Evolutionary conservation across 2,329 filamentous ascomycete species (phyloP).

Genomic region (Fusarium nanum): DNA sequence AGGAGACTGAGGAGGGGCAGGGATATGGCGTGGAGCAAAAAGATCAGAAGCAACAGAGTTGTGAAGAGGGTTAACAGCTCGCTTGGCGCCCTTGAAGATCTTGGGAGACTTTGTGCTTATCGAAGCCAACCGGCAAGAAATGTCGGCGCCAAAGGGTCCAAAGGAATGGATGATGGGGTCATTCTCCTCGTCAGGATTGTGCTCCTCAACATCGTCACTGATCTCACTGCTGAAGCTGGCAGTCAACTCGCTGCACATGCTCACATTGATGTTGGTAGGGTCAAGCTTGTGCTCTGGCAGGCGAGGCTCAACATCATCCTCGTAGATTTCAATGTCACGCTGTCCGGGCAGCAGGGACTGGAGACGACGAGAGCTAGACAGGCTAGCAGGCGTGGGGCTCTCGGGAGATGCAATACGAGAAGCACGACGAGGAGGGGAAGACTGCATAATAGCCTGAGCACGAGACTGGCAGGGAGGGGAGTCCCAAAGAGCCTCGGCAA

Average conservation of each 20-base stretch:
- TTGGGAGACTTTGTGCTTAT: slow-evolving; percentile 77
- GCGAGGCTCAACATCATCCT: slow-evolving; percentile 75
- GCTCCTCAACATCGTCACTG: slow-evolving; percentile 65
- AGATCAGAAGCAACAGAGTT: slow-evolving; percentile 42
- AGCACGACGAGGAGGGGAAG: slow-evolving; percentile 68
- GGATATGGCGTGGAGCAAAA: slow-evolving; percentile 40
- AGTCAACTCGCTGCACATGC: slow-evolving; percentile 63
- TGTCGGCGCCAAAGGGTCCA: slow-evolving; percentile 86
- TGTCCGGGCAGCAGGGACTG: slow-evolving; percentile 58
- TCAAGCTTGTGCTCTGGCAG: slow-evolving; percentile 51
- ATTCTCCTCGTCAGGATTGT: slow-evolving; percentile 91
- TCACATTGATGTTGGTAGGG: slow-evolving; percentile 51
- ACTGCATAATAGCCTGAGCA: slow-evolving; percentile 61
- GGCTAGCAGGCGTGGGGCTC: slow-evolving; percentile 68
- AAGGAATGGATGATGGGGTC: slow-evolving; percentile 94
- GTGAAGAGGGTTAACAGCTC: slow-evolving; percentile 34
- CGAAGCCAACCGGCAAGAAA: slow-evolving; percentile 83
- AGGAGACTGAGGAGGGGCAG: slow-evolving; percentile 42
- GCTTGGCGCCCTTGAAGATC: slow-evolving; percentile 46
- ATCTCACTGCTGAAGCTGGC: slow-evolving; percentile 69
- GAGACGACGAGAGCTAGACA: slow-evolving; percentile 57
- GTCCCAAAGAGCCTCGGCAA: slow-evolving; percentile 80
- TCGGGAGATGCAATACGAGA: slow-evolving; percentile 77
- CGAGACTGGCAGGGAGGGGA: slow-evolving; percentile 60
- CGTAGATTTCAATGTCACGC: slow-evolving; percentile 74